Base-by-base conservation (phyloP, 441 rosid genomes). In the Eruca vesicaria region DNA sequence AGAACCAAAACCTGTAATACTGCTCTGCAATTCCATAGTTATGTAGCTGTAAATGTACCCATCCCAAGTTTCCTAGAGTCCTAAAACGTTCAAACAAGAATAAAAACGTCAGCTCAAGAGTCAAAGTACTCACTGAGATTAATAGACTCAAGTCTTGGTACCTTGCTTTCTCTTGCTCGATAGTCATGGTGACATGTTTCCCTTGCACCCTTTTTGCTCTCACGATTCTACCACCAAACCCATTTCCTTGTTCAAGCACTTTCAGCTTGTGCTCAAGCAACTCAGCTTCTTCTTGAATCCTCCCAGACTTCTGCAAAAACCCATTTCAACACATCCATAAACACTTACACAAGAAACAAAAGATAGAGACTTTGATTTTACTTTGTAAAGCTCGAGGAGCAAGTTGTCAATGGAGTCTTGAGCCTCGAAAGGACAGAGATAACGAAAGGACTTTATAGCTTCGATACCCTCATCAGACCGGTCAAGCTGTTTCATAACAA, bases 401-500 rank as follows among this genome's bases (percentile, higher is more conserved):
- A 94, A 82, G 80, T 94, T 94, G 75, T 91, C 97, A 14, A 94
- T 82, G 61, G 98, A 89, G 69, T 88, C 93, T 82, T 90, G 98
- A 63, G 98, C 84, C 28, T 90, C 97, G 3, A 21, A 43, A 11
- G 92, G 82, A 70, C 98, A 94, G 67, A 90, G 93, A 73, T 88
- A 87, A 3, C 98, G 92, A 43, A 94, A 94, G 29, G 98, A 94
- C 70, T 84, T 94, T 78, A 94, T 87, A 0, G 97, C 98, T 81
- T 94, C 97, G 7, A 94, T 88, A 6, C 97, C 98, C 82, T 92
- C 97, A 1, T 94, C 93, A 15, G 97, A 73, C 79, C 98, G 82
- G 77, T 92, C 62, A 76, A 94, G 57, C 68, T 94, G 98, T 66
- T 90, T 94, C 97, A 94, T 89, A 58, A 92, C 95, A 35, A 89